Evolutionary conservation across 257 asterid species (phyloP).

Genomic region (Solanum piurae): DNA sequence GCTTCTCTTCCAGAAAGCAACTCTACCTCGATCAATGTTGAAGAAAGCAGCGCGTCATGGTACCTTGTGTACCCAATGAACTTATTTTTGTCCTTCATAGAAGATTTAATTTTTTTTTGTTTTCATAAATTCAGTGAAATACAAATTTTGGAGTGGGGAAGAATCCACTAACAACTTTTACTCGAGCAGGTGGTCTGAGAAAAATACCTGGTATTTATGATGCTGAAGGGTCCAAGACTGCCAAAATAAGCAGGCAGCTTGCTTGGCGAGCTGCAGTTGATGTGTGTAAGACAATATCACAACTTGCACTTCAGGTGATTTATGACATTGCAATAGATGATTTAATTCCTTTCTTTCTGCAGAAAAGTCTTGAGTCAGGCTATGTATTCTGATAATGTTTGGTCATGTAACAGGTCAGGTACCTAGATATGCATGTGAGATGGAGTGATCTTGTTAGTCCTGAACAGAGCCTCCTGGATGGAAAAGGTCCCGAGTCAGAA

Average conservation of each 20-base stretch:
- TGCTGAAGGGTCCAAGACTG: slow-evolving; percentile 42
- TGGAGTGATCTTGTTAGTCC: slow-evolving; percentile 77
- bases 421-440: slow-evolving; percentile 61
- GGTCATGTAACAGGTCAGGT: slow-evolving; percentile 55
- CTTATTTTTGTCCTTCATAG: neutral
- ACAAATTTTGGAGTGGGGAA: neutral
- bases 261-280: slow-evolving; percentile 87
- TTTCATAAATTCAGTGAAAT: neutral
- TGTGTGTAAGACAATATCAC: slow-evolving; percentile 48
- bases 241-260: slow-evolving; percentile 54
- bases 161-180: neutral
- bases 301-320: slow-evolving; percentile 78
- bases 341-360: neutral
- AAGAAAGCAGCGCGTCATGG: slow-evolving; percentile 64
- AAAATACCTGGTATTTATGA: slow-evolving; percentile 45
- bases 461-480: slow-evolving; percentile 43
- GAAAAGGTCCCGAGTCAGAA: slow-evolving; percentile 61
- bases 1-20: slow-evolving; percentile 44
- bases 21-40: slow-evolving; percentile 39
- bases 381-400: neutral
- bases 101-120: neutral
- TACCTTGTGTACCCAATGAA: slow-evolving; percentile 7
- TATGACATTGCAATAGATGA: neutral
- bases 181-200: slow-evolving; percentile 52
- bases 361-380: neutral